These are phyloP conservation scores for Paulownia fortunei DNA, from an alignment of 257 asterid species.

Conservation along the genomic window DNA sequence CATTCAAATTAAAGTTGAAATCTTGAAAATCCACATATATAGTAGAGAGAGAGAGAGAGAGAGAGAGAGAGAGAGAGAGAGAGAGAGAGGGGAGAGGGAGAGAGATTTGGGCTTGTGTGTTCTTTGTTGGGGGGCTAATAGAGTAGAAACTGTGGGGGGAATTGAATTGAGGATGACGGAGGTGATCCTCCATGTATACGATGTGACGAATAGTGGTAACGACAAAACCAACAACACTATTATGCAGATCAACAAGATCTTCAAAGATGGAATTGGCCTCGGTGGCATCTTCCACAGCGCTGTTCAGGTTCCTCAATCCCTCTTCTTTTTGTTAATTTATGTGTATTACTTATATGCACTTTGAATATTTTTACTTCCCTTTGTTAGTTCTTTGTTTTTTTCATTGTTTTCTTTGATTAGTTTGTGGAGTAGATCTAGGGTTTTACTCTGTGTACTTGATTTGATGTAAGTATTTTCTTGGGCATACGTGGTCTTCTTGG, in stretches of 20 bases:
- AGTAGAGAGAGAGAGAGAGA: background rate
- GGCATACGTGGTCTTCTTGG: background rate
- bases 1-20: conserved; percentile 32
- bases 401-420: background rate
- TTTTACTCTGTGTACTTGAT: conserved; percentile 29
- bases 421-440: conserved; percentile 47
- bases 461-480: background rate
- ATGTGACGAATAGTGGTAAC: conserved; percentile 89
- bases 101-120: conserved; percentile 23
- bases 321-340: background rate
- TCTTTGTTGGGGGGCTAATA: conserved; percentile 10
- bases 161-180: conserved; percentile 48
- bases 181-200: conserved; percentile 93
- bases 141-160: conserved; percentile 24
- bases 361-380: background rate
- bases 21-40: background rate
- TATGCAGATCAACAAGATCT: conserved; percentile 93
- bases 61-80: background rate
- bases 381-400: background rate
- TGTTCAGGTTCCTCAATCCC: conserved; percentile 62
- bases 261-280: conserved; percentile 97
- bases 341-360: background rate
- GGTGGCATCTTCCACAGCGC: conserved; percentile 99
- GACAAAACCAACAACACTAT: conserved; percentile 93
- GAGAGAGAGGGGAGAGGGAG: conserved; percentile 19